These are phyloP conservation scores for Fabrea salina DNA, from an alignment of 169 alveolate species.

Conservation along the genomic window DNA sequence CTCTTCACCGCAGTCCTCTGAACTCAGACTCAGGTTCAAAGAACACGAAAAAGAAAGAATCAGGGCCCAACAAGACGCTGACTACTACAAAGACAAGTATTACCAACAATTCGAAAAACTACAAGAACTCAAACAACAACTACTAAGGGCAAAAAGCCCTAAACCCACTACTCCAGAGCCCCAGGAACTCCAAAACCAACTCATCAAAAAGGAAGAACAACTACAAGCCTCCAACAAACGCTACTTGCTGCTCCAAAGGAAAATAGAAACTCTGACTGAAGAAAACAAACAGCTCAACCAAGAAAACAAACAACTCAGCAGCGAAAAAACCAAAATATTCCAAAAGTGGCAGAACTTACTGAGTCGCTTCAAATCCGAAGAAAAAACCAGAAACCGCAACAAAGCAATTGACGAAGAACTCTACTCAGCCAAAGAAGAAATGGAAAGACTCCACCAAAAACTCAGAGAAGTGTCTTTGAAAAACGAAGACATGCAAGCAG, in stretches of 20 bases:
- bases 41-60: background rate
- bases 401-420: constrained; percentile 12
- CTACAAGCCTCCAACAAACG: background rate
- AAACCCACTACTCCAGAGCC: too few relatives aligned
- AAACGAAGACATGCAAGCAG: too few relatives aligned
- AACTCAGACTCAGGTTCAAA: too few relatives aligned
- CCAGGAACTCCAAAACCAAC: background rate
- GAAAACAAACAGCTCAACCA: background rate
- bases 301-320: background rate
- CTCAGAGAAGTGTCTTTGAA: background rate
- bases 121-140: background rate
- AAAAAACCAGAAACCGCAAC: background rate
- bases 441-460: background rate
- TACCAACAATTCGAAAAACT: background rate
- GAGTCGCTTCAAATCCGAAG: background rate
- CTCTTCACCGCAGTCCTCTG: too few relatives aligned
- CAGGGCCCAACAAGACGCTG: constrained; percentile 5
- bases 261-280: background rate
- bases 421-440: background rate
- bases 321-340: background rate
- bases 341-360: background rate
- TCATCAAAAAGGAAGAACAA: background rate
- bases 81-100: background rate
- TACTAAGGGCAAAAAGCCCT: background rate
- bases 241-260: background rate